Evolutionary conservation across 148 eudicot species (phyloP), one percentile per base, ranked within the genome.

Genomic region (Fagopyrum esculentum): DNA sequence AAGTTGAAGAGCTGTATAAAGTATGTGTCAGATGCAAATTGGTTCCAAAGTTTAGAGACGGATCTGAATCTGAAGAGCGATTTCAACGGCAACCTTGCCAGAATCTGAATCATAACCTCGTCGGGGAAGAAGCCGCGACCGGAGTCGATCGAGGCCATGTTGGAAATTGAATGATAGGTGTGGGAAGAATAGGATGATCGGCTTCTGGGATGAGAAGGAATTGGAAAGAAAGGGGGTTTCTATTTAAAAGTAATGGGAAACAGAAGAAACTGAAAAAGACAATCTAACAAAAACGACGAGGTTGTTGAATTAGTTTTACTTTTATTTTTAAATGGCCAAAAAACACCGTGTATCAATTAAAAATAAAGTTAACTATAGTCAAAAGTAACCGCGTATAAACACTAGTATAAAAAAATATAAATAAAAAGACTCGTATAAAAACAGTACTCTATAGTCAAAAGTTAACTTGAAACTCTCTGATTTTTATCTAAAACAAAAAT

Each of bases 71-170:
- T 90, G 56, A 90, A 85, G 29, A 95, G 84, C 69, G 87, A 81
- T 81, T 90, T 95, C 46, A 92, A 77, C 30, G 98, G 93, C 54
- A 95, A 81, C 78, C 93, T 85, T 48, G 93, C 84, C 30, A 92
- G 83, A 73, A 95, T 90, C 45, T 86, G 96, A 75, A 89, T 85
- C 52, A 89, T 64, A 12, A 95, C 81, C 78, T 90, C 98, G 77
- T 92, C 91, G 46, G 97, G 96, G 82, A 92, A 88, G 78, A 81
- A 74, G 88, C 88, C 90, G 77, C 54, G 77, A 74, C 55, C 19
- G 49, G 88, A 72, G 83, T 52, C 77, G 35, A 79, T 74, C 47
- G 82, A 76, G 81, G 83, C 78, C 90, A 85, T 89, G 10, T 50
- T 43, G 47, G 71, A 43, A 64, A 35, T 64, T 46, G 70, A 12